Evolutionary conservation across 2,329 filamentous ascomycete genomes (phyloP).

Genomic region (Pseudocercospora musae): DNA sequence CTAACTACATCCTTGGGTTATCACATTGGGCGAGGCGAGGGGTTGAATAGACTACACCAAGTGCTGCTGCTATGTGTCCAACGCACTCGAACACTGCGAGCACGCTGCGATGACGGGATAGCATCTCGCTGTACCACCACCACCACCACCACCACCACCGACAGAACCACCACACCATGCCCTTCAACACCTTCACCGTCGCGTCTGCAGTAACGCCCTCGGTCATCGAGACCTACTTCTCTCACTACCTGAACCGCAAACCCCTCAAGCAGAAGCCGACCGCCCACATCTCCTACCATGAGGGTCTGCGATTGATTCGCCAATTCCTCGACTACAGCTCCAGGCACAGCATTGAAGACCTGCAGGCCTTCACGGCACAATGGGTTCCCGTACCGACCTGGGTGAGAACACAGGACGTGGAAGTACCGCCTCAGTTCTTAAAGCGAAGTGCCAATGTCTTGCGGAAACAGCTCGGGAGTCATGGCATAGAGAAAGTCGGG

Average conservation of each 20-base stretch:
- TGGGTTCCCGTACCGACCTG: slow-evolving; percentile 87
- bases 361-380: slow-evolving; percentile 87
- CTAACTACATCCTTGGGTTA: neutral
- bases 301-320: slow-evolving; percentile 82
- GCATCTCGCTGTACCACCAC: no score
- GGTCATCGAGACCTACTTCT: slow-evolving; percentile 79
- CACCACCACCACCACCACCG: neutral
- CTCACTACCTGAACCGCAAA: slow-evolving; percentile 84
- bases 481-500: slow-evolving; percentile 72
- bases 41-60: neutral
- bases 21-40: neutral
- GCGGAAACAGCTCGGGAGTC: slow-evolving; percentile 69
- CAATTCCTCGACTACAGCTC: slow-evolving; percentile 82
- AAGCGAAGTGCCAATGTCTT: slow-evolving; percentile 64
- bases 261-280: slow-evolving; percentile 75
- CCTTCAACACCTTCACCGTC: slow-evolving; percentile 76
- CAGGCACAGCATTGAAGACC: slow-evolving; percentile 85
- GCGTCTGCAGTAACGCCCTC: slow-evolving; percentile 82
- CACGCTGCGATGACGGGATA: neutral
- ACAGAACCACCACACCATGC: slow-evolving; percentile 43
- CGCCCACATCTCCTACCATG: slow-evolving; percentile 88
- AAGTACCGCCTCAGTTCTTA: slow-evolving; percentile 63
- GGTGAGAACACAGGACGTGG: slow-evolving; percentile 72
- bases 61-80: neutral
- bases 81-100: neutral